phyloP scores from a whole-genome alignment of 495 filamentous ascomycete genomes.

The Tuber indicum region DNA sequence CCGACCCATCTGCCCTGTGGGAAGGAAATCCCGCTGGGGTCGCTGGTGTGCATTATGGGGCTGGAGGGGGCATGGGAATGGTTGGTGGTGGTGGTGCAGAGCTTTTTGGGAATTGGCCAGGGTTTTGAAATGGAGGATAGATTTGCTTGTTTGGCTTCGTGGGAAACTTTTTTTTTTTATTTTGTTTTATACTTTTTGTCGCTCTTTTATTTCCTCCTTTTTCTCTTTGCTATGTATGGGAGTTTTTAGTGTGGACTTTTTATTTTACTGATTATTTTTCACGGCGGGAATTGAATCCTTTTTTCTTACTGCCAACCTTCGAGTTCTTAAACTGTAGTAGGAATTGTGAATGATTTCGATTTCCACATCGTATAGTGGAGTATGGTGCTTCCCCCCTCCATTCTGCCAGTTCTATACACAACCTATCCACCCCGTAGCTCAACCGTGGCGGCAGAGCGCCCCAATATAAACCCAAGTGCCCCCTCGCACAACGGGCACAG shows the following conservation, averaged over 20 bases:
- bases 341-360: background rate
- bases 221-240: background rate
- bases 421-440: background rate
- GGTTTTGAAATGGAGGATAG: conserved; percentile 11
- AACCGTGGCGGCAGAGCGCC: no score
- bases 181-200: background rate
- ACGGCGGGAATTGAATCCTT: background rate
- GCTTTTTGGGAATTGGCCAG: conserved; percentile 23
- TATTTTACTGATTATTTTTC: background rate
- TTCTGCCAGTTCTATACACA: background rate
- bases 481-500: no score
- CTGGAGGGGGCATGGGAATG: conserved; percentile 24
- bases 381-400: background rate
- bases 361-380: background rate
- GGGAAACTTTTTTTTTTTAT: background rate
- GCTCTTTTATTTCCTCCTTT: background rate
- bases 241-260: conserved; percentile 12
- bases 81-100: conserved; percentile 7
- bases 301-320: background rate
- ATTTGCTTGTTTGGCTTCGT: conserved; percentile 5
- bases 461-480: background rate
- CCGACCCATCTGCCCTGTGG: conserved; percentile 14
- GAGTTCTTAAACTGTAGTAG: background rate
- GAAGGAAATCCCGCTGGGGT: conserved; percentile 8
- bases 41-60: conserved; percentile 12